These are phyloP conservation scores for Senecio squalidus DNA, from an alignment of 140 eudicot genomes.

Conservation along the genomic window DNA sequence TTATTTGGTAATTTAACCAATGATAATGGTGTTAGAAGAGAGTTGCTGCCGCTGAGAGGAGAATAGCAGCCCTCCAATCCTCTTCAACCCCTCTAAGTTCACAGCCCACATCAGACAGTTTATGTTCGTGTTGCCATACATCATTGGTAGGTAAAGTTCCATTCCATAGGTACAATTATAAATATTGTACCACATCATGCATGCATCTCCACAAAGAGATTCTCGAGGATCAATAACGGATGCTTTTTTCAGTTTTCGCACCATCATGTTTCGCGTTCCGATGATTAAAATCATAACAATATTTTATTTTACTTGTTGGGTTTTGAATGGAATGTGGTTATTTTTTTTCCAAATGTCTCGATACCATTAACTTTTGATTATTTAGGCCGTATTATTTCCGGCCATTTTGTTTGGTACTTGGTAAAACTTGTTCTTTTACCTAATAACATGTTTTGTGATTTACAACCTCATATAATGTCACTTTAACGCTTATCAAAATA, in stretches of 20 bases:
- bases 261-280: not conserved
- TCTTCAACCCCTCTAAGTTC: conserved; percentile 23
- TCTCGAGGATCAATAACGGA: conserved; percentile 56
- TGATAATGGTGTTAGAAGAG: no score
- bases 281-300: not conserved
- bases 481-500: no score
- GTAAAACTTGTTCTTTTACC: no score
- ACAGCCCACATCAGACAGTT: conserved; percentile 33
- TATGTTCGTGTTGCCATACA: conserved; percentile 67
- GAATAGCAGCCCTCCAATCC: conserved; percentile 57
- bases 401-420: not conserved
- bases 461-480: no score
- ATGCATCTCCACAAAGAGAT: conserved; percentile 85
- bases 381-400: not conserved
- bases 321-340: no score
- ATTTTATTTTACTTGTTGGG: not conserved
- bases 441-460: no score
- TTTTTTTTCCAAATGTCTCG: no score
- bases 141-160: conserved; percentile 91
- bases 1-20: no score
- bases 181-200: conserved; percentile 95
- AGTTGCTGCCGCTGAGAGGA: conserved; percentile 94
- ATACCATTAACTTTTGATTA: not conserved
- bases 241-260: not conserved
- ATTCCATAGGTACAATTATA: conserved; percentile 87